Percentiles rank a stretch among this genome's conserved stretches.
These are phyloP conservation scores for Euphorbia corollata DNA, from an alignment of 441 rosid genomes.

Conservation along the genomic window DNA sequence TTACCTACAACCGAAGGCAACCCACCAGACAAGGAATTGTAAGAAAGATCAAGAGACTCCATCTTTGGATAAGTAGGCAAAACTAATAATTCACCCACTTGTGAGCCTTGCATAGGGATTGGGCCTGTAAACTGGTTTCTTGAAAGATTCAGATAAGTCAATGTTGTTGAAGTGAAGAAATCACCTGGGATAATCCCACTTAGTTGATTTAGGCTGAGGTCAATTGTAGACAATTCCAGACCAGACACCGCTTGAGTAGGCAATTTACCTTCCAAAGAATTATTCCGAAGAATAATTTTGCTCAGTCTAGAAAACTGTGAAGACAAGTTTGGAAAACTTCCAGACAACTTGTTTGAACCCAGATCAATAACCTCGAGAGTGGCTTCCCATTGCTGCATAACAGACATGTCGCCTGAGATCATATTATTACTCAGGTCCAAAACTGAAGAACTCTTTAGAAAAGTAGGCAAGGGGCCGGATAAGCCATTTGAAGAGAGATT, in stretches of 20 bases:
- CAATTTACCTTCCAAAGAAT: constrained; percentile 50
- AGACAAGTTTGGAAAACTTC: constrained; percentile 53
- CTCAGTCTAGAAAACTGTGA: constrained; percentile 45
- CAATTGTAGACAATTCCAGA: constrained; percentile 48
- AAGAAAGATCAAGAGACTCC: constrained; percentile 86
- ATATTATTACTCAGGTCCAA: constrained; percentile 71
- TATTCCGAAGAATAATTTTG: constrained; percentile 51
- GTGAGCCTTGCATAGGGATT: constrained; percentile 54
- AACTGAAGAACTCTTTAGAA: constrained; percentile 33
- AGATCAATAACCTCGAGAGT: constrained; percentile 62
- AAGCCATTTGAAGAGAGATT: constrained; percentile 72
- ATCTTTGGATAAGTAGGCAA: constrained; percentile 41
- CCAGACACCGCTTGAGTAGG: constrained; percentile 46
- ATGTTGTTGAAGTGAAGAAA: constrained; percentile 47
- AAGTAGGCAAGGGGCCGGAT: constrained; percentile 61
- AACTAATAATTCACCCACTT: constrained; percentile 46
- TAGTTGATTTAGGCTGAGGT: constrained; percentile 64
- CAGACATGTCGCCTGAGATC: constrained; percentile 55
- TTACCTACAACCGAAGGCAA: constrained; percentile 63
- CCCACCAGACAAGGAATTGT: constrained; percentile 56
- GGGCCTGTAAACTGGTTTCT: constrained; percentile 61
- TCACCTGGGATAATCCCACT: constrained; percentile 55
- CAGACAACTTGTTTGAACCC: constrained; percentile 74
- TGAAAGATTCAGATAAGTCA: constrained; percentile 70
- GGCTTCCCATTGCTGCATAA: constrained; percentile 56